phyloP scores from a whole-genome alignment of 139 green algal species.

The Ettlia oleoabundans region DNA sequence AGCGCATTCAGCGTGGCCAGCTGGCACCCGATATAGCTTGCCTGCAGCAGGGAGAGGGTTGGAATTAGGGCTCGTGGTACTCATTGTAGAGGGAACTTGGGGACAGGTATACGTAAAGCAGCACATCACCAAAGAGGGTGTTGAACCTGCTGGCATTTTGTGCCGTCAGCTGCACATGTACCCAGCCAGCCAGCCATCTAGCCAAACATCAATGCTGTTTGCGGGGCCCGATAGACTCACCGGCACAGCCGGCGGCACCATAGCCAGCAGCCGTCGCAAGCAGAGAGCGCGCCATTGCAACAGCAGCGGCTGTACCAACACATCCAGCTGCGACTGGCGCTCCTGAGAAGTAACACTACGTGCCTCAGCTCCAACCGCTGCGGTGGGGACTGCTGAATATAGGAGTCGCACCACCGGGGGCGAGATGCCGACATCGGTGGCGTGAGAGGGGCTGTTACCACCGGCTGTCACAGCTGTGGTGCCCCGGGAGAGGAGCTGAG shows the following conservation, averaged over 20 bases:
- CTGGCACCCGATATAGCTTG: background rate
- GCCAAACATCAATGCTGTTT: background rate
- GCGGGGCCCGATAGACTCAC: background rate
- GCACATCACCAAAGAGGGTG: too few species aligned
- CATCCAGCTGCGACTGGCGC: constrained; percentile 19
- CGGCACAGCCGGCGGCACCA: constrained; percentile 1
- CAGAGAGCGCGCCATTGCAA: constrained; percentile 2
- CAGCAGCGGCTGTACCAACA: constrained; percentile 42
- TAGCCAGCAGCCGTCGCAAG: background rate
- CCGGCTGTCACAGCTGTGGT: background rate
- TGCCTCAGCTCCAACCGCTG: background rate
- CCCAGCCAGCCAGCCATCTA: too few species aligned
- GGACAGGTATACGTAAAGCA: background rate
- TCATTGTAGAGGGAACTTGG: background rate
- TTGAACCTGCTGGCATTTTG: too few species aligned
- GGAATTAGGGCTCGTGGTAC: background rate
- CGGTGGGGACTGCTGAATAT: background rate
- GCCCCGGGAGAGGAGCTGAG: background rate
- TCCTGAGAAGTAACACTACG: background rate
- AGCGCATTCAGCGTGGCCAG: constrained; percentile 35
- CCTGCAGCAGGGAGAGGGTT: background rate
- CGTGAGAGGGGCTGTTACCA: background rate
- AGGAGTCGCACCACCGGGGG: constrained; percentile 18
- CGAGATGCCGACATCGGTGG: background rate
- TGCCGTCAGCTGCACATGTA: too few species aligned